Base-by-base conservation (phyloP, 2,329 filamentous ascomycete genomes). In the Nigrospora sphaerica region DNA sequence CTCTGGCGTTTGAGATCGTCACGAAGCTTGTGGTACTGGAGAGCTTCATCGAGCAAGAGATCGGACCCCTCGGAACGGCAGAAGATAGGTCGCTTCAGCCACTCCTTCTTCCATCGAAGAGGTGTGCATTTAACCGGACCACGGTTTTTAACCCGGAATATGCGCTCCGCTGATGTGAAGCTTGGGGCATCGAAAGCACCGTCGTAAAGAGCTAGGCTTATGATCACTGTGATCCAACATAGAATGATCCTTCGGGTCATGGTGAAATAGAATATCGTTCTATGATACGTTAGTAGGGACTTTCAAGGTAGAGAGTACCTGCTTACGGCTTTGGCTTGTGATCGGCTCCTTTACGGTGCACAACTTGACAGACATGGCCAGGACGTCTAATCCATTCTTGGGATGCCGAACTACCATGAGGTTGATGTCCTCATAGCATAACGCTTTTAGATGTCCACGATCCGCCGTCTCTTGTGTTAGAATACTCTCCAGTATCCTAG, bases 351-450 rank as follows among this genome's bases (percentile, higher is more conserved):
- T 64, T 65, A 32, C 63, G 42, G 41, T 63, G 33, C 19, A 61
- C 56, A 62, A 61, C 47, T 59, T 62, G 13, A 64, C 51, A 6
- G 57, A 52, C 40, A 64, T 65, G 1, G 52, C 52, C 13, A 52
- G 45, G 2, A 60, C 44, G 17, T 44, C 51, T 32, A 39, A 17
- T 34, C 53, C 46, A 3, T 54, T 61, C 2, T 49, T 42, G 1
- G 49, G 56, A 46, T 64, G 44, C 14, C 46, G 47, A 2, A 62
- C 38, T 19, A 64, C 52, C 31, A 62, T 61, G n/a, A 64, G 46
- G 6, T 45, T 36, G 18, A 64, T 60, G 16, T 64, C 59, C 49
- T 63, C 42, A 39, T 63, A 64, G 43, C 37, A 63, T 23, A 63
- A 55, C 17, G 55, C 54, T 46, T 62, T 63, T 0, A 49, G 56